Evolutionary conservation across 176 grass and related monocot species (phyloP), one percentile per base, ranked within the genome.

Genomic region (Alopecurus myosuroides): DNA sequence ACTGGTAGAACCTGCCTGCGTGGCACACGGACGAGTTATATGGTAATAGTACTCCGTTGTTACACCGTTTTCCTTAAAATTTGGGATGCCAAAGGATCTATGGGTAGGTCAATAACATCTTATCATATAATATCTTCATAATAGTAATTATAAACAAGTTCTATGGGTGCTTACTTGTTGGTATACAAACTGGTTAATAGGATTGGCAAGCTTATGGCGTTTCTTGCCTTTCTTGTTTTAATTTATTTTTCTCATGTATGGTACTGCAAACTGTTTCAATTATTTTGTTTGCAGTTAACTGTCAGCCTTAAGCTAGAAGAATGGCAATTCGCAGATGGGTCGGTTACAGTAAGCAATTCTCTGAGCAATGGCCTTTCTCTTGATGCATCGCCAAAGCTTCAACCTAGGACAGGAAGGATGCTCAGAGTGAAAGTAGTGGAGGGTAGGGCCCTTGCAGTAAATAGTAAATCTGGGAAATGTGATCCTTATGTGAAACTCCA

Each of bases 281-380:
- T 19, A 22, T 80, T 88, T 91, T 40, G 14, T 18, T 80, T 63
- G 45, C 90, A 96, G 97, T 89, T 99, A 81, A 88, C 84, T 37
- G 97, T 94, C 77, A 96, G 70, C 34, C 88, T 99, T 80, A 84
- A 89, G 78, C 78, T 99, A 76, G 86, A 88, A 92, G 97, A 99
- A 92, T 99, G 97, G 97, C 97, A 96, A 76, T 99, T 96, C 76
- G 89, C 91, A 76, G 97, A 99, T 88, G 97, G 94, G 6, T 96
- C 97, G 2, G 88, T 87, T 75, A 99, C 87, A 74, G 77, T 92
- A 55, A 88, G 68, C 70, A 89, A 89, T 62, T 87, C 90, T 71
- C 35, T 71, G 6, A 85, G 72, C 22, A 70, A 79, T 82, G 81
- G 49, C 51, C 20, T 84, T 40, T 77, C 90, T 28, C 28, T 86